Base-by-base conservation (phyloP, 495 filamentous ascomycete species). In the Xylaria scruposa region DNA sequence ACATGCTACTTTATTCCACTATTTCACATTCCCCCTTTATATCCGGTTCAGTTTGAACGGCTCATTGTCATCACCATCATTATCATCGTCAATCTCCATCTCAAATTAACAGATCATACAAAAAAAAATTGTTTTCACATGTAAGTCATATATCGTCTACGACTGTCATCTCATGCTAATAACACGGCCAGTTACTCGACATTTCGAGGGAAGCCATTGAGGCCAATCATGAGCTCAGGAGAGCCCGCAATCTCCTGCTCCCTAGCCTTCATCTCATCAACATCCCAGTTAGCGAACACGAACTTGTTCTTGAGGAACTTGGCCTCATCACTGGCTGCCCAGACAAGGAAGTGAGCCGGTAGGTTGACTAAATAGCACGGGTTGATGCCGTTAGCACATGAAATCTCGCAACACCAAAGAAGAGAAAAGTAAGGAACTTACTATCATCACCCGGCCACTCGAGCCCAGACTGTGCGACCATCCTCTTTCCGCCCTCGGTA, bases 231-330 rank as follows among this genome's bases (percentile, higher is more conserved):
- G 40, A 77, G 44, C 40, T 75, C 73, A 12, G 59, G 70, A 40
- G 62, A 70, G 59, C 54, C 33, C 26, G 68, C 63, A 62, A 77
- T 77, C 62, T 77, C 75, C 3, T 75, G 70, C 60, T 67, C 72
- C 38, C 75, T 67, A 13, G 72, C 75, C 66, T 75, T 75, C 75
- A 87, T 59, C 73, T 85, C 85, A 44, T 84, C 81, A 8, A 85
- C 81, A 73, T 86, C 85, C 84, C 84, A 87, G 66, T 81, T 82
- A 24, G 77, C 76, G 67, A 76, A 85, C 1, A 84, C 76, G 49
- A 83, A 78, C 72, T 79, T 83, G n/a, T 83, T 83, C 54, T 78
- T 78, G n/a, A 85, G 67, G 69, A 84, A 84, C 33, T 71, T 73
- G 12, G 82, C 81, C 64, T 86, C 81, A 8, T 75, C 65, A 47